Percentiles rank a stretch among this genome's conserved stretches.
These are phyloP conservation scores for Ophiostoma fasciatum DNA, from an alignment of 2,329 filamentous ascomycete genomes.

Conservation along the genomic window DNA sequence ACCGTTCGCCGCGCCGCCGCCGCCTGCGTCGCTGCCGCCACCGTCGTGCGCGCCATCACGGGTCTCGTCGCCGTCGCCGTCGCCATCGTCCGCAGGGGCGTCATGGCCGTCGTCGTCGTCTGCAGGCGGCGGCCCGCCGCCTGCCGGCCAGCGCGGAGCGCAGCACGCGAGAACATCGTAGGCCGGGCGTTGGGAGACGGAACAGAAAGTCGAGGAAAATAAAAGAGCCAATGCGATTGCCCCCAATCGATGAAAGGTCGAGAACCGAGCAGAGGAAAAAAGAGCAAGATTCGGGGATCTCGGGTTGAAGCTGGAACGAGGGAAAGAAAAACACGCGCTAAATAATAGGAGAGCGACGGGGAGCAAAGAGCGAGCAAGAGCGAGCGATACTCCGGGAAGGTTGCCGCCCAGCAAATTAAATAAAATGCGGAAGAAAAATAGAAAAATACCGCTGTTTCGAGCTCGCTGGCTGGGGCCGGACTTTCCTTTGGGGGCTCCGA, in stretches of 20 bases:
- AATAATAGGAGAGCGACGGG: constrained; percentile 1
- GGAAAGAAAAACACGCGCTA: constrained; percentile 5
- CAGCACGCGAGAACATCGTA: constrained; percentile 59
- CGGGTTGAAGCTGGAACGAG: no score
- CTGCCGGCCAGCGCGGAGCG: constrained; percentile 42
- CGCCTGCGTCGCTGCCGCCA: constrained; percentile 9
- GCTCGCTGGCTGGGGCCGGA: constrained; percentile 3
- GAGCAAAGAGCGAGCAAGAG: constrained; percentile 1
- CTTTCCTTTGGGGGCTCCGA: constrained; percentile 6
- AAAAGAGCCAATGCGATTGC: no score
- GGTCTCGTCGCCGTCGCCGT: constrained; percentile 89
- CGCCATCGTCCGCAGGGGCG: constrained; percentile 63
- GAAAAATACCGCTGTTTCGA: constrained; percentile 1
- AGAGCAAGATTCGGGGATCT: no score
- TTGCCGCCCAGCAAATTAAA: neutral
- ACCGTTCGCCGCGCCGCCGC: constrained; percentile 52
- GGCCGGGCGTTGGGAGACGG: no score
- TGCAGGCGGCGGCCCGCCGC: constrained; percentile 5
- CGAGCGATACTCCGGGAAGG: neutral
- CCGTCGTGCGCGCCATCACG: constrained; percentile 51
- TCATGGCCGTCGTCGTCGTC: no score
- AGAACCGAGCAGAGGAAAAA: neutral
- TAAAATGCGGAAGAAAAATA: constrained; percentile 1
- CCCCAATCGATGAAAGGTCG: no score
- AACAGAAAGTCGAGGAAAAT: neutral